Evolutionary conservation across 179 eudicot genomes (phyloP).

Genomic region (Pouteria campechiana): DNA sequence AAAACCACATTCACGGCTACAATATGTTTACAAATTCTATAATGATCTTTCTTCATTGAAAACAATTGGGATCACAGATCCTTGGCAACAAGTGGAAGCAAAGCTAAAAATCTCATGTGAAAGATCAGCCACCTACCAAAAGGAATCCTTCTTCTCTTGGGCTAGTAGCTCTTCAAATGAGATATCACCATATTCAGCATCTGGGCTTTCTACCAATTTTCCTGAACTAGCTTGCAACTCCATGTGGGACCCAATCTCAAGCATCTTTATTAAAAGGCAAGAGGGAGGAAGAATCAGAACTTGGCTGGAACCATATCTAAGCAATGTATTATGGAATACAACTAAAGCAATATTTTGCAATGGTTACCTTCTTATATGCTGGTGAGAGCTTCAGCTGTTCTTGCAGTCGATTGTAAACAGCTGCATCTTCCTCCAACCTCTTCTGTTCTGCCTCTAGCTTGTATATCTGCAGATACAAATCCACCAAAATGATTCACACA

Average conservation of each 20-base stretch:
- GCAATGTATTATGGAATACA: neutral
- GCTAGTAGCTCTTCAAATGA: slow-evolving; percentile 66
- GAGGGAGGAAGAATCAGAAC: neutral
- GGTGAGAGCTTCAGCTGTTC: slow-evolving; percentile 71
- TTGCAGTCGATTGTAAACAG: slow-evolving; percentile 73
- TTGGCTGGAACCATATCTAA: neutral
- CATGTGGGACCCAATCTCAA: slow-evolving; percentile 42
- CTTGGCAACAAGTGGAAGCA: neutral
- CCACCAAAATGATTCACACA: too few species aligned
- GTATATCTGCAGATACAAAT: slow-evolving; percentile 30
- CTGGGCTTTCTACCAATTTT: slow-evolving; percentile 24
- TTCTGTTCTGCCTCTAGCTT: slow-evolving; percentile 68
- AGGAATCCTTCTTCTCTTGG: slow-evolving; percentile 61
- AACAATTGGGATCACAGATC: neutral
- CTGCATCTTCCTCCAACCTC: slow-evolving; percentile 66
- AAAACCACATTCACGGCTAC: too few species aligned
- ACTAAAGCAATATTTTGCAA: neutral
- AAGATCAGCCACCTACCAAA: slow-evolving; percentile 33
- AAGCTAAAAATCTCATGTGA: neutral
- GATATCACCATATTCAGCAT: slow-evolving; percentile 25
- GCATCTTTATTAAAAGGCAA: slow-evolving; percentile 29
- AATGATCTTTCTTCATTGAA: too few species aligned
- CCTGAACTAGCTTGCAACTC: slow-evolving; percentile 37
- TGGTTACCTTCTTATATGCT: slow-evolving; percentile 51
- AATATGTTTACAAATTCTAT: too few species aligned